Conservation (phyloP, 306 rosid genomes). For the Cajanus cajan region DNA sequence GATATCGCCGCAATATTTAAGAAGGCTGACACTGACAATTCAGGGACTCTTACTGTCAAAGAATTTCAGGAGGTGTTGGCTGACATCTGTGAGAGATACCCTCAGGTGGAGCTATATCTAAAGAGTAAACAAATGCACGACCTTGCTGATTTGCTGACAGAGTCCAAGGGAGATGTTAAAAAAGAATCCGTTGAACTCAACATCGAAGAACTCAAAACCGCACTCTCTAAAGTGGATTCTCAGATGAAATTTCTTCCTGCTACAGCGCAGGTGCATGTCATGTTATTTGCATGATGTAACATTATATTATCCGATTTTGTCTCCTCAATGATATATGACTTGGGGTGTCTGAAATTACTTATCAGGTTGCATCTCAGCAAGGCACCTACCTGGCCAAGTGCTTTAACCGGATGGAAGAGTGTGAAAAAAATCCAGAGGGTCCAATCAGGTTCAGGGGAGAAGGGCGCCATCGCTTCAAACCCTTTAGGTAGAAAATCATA, state of each 20-base stretch:
- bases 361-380: slow-evolving; percentile 95
- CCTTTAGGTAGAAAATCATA: slow-evolving; percentile 73
- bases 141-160: slow-evolving; percentile 72
- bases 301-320: not conserved
- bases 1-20: slow-evolving; percentile 77
- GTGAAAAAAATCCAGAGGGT: slow-evolving; percentile 85
- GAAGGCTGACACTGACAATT: slow-evolving; percentile 87
- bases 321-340: slow-evolving; percentile 9
- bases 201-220: slow-evolving; percentile 72
- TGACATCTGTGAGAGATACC: slow-evolving; percentile 93
- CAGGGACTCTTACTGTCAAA: slow-evolving; percentile 84
- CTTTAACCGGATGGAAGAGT: slow-evolving; percentile 79
- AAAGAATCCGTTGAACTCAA: slow-evolving; percentile 65
- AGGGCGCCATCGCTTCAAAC: slow-evolving; percentile 93
- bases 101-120: slow-evolving; percentile 83
- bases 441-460: slow-evolving; percentile 87
- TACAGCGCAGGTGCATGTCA: slow-evolving; percentile 74
- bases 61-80: slow-evolving; percentile 66
- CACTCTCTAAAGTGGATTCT: slow-evolving; percentile 87
- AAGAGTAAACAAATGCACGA: slow-evolving; percentile 68
- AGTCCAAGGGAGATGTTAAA: slow-evolving; percentile 54
- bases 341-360: slow-evolving; percentile 24
- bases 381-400: slow-evolving; percentile 85
- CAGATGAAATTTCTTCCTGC: slow-evolving; percentile 95
- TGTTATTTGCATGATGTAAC: not conserved